Base-by-base conservation (phyloP, 495 filamentous ascomycete species). In the Neurospora sp. region DNA sequence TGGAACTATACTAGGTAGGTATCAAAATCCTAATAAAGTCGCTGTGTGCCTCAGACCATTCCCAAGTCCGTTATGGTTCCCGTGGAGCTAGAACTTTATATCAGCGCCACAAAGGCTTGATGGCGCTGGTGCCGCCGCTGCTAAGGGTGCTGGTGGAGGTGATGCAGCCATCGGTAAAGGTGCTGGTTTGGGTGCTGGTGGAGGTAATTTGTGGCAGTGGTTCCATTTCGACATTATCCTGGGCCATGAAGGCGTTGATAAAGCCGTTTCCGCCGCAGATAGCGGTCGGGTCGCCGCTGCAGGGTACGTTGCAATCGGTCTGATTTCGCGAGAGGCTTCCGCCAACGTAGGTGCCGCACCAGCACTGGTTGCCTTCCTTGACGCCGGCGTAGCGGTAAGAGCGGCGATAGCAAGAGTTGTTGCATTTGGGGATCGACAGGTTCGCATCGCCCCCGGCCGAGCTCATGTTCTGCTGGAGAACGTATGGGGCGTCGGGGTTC, bases 231-330 rank as follows among this genome's bases (percentile, higher is more conserved):
- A 39, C 20, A 18, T 41, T 40, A 3, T 73, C 68, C 70, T 76
- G 68, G 12, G 72, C 74, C 71, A 70, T 68, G 72, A 74, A 77
- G 48, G 77, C 68, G 7, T 72, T 59, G 8, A 77, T 35, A 31
- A 77, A 40, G 31, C 74, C 73, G 45, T 72, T 75, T 5, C 78
- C 79, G 48, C 83, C 83, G 45, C 80, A 82, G 65, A 71, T 74
- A 70, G 81, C 70, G 40, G 44, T 68, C 8, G 41, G 16, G 37
- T 82, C 76, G 20, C 82, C 82, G 41, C 78, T 69, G 72, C 84
- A 86, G 18, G 79, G 18, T 75, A 79, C 81, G 72, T 81, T 79
- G 72, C 83, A 85, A 0, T 75, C 76, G 16, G 76, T 69, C 12
- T 78, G 71, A 10, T 77, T 59, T 41, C 78, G 76, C 9, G 69